Evolutionary conservation across 208 protist genomes (phyloP), one percentile per base, ranked within the genome.

Genomic region (Phytomonas serpens): DNA sequence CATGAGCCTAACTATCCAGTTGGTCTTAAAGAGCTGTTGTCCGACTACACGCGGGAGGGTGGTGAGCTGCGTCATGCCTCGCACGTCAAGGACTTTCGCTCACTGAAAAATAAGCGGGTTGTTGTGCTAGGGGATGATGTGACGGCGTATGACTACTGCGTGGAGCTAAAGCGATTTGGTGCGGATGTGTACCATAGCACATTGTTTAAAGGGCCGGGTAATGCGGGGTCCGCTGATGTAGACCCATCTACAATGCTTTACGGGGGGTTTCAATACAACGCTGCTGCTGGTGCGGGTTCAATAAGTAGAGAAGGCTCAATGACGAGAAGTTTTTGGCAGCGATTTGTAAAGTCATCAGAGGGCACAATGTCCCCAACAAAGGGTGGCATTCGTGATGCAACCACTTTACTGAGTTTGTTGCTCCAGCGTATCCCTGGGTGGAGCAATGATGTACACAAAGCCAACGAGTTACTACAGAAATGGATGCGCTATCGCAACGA

Each of bases 71-170:
- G 90, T 71, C 91, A 96, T 82, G 73, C 87, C 51, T 81, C 85
- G 5, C 85, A 94, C 76, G 82, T 93, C 31, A 96, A 96, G 77
- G 86, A 93, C 75, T 96, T 94, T 71, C 84, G 91, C 6, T 70
- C 77, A 7, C 88, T 90, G n/a, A 79, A 78, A 63, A 65, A 67
- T 13, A 91, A 92, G 77, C 80, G 86, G 19, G 87, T 94, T 34
- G 88, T 90, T 31, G 86, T 96, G 11, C 76, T 96, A 3, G 91
- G 91, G 57, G 86, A 94, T 73, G 91, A 86, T 63, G 87, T 91
- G 19, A 86, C 85, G 0, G 91, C 91, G 47, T 89, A 84, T 72
- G 87, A 96, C 77, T 93, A 93, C 81, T 89, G 80, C 65, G 63
- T 72, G 40, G 91, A 93, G 69, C 77, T 96, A 19, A 64, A 81